Percentiles rank a stretch among this genome's conserved stretches.
phyloP scores from a whole-genome alignment of 2,329 filamentous ascomycete species.

The Colletotrichum lini region DNA sequence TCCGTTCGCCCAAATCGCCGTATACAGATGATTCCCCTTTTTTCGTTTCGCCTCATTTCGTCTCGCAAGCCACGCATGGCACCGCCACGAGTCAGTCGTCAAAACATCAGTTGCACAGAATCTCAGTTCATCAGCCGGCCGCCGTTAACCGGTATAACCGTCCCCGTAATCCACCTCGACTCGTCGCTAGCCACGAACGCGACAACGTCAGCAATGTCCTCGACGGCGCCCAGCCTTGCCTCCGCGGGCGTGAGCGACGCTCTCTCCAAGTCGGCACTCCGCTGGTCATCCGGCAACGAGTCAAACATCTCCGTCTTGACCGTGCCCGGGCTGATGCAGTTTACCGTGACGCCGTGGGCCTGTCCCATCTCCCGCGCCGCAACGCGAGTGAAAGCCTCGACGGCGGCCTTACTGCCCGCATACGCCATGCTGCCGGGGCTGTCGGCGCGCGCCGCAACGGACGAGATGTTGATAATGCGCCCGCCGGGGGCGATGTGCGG shows the following conservation, averaged over 20 bases:
- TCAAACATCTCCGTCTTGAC: slow-evolving; percentile 43
- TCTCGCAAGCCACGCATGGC: not conserved
- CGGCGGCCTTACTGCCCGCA: slow-evolving; percentile 42
- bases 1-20: not conserved
- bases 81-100: not conserved
- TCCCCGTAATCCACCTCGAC: slow-evolving; percentile 43
- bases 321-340: slow-evolving; percentile 43
- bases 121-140: slow-evolving; percentile 41
- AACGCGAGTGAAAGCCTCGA: slow-evolving; percentile 43
- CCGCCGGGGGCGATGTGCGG: slow-evolving; percentile 42
- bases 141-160: slow-evolving; percentile 42
- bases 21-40: slow-evolving; percentile 7
- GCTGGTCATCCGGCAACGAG: slow-evolving; percentile 38
- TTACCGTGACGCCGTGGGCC: slow-evolving; percentile 42
- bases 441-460: slow-evolving; percentile 42
- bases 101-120: not conserved
- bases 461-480: slow-evolving; percentile 46
- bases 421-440: slow-evolving; percentile 42
- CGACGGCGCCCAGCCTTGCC: slow-evolving; percentile 41
- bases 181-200: slow-evolving; percentile 43
- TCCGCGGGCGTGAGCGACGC: slow-evolving; percentile 41
- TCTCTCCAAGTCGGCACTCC: slow-evolving; percentile 40
- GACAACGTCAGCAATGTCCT: slow-evolving; percentile 43
- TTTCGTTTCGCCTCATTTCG: not conserved
- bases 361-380: slow-evolving; percentile 43